Evolutionary conservation across 2,329 filamentous ascomycete species (phyloP), one percentile per base, ranked within the genome.

Genomic region (Alternaria sp.): DNA sequence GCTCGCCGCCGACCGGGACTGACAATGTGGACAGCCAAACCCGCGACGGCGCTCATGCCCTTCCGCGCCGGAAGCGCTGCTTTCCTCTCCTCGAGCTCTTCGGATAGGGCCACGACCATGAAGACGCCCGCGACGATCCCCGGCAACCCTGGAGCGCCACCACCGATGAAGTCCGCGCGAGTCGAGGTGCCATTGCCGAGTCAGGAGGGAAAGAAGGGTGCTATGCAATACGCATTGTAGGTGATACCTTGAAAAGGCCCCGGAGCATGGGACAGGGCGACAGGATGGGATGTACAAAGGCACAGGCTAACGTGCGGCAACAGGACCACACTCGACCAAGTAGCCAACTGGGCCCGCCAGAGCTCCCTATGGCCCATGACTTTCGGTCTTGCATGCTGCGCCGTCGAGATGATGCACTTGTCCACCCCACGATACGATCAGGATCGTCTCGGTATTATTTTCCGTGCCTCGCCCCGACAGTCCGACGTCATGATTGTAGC

Each of bases 401-500:
- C 91, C 81, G 84, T 97, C 79, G 93, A 97, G 81, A 96, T 96
- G 93, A 97, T 97, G 93, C 92, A 95, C 80, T 86, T 93, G 45
- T 96, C 93, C 26, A 93, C 92, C 66, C 93, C 93, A n/a, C 90
- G 93, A 40, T 96, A 96, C 87, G 93, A 96, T 77, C 92, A 96
- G 79, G 93, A 97, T 83, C 89, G 93, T 51, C 86, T 96, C 61
- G 93, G 93, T 74, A 96, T 96, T 79, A 96, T 96, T 80, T 96
- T 96, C 87, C 90, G 93, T 75, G 93, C 93, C 62, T 95, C 92
- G 10, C 93, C 93, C 5, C 91, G 93, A 68, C 93, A 97, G 82
- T 93, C 93, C 61, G 93, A 97, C 80, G 91, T 97, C 70, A 96
- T 97, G 93, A 96, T 97, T 75, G 93, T 97, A 28, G 93, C 93